Conservation (phyloP, 495 filamentous ascomycete genomes). For the Aspergillus sparsus region DNA sequence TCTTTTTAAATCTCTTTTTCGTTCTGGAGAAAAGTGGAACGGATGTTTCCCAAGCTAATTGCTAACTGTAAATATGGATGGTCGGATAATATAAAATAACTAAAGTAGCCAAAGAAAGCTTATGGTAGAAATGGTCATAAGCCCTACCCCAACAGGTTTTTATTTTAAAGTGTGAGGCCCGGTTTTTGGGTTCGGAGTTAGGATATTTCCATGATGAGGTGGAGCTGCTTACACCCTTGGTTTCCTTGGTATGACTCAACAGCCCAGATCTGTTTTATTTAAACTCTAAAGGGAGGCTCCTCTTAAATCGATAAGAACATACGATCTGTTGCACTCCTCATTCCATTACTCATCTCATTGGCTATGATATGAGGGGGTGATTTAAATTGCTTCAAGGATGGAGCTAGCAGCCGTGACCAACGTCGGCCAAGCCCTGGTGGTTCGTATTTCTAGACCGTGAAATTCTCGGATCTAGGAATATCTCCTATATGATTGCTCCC, state of each 20-base stretch:
- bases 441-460: no score
- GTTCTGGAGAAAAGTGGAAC: background rate
- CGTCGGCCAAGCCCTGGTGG: no score
- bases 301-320: no score
- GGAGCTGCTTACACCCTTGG: conserved; percentile 12
- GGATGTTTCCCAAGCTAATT: background rate
- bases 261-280: conserved; percentile 7
- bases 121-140: background rate
- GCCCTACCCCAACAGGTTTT: background rate
- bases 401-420: no score
- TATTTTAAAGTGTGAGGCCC: background rate
- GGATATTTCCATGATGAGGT: background rate
- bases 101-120: background rate
- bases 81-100: background rate
- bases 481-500: no score
- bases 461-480: no score
- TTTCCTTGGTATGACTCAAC: background rate
- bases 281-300: background rate
- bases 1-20: background rate
- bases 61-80: background rate
- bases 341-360: no score
- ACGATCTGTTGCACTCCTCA: no score
- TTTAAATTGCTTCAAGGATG: no score
- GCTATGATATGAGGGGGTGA: no score
- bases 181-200: conserved; percentile 15